Evolutionary conservation across 208 protist genomes (phyloP), one percentile per base, ranked within the genome.

Genomic region (Acanthamoeba sp.): DNA sequence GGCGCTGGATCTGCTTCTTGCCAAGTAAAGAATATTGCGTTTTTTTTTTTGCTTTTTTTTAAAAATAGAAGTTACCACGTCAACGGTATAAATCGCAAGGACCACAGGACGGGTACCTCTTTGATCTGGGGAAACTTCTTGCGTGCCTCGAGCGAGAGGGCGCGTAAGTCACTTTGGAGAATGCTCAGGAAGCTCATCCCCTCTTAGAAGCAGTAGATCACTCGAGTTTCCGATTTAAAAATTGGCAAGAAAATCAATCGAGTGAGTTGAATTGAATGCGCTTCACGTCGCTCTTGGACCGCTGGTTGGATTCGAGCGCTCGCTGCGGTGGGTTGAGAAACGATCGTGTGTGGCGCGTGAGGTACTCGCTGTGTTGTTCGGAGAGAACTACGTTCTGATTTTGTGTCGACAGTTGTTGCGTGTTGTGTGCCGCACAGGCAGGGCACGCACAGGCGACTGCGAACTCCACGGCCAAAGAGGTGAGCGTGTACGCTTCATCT

Each of bases 51-150:
- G n/a, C n/a, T n/a, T n/a, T n/a, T n/a, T n/a, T n/a, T n/a, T 14
- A 52, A 14, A 59, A 57, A 57, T 27, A 62, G 9, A 82, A 40
- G 12, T 9, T 12, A 38, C 6, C 12, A 12, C 64, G 29, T 16
- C 12, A 12, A 73, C 32, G n/a, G 64, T 12, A 29, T 36, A 73
- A 73, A 29, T 16, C 5, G 12, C 12, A 73, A 73, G 9, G 3
- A 18, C 29, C 2, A 36, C 64, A 29, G n/a, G 29, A 2, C 2
- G 16, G 57, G 16, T 36, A 93, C 88, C 88, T 93, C 88, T 93
- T 93, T 93, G 38, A 93, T 93, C 32, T 93, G 62, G 16, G 88
- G 88, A 36, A 80, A 80, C 42, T 93, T 93, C 36, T 93, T 93
- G 16, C 88, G 14, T 2, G 88, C 88, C 32, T 93, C 88, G 27